phyloP scores from a whole-genome alignment of 192 early-diverging fungal genomes.

The Radiomyces spectabilis region DNA sequence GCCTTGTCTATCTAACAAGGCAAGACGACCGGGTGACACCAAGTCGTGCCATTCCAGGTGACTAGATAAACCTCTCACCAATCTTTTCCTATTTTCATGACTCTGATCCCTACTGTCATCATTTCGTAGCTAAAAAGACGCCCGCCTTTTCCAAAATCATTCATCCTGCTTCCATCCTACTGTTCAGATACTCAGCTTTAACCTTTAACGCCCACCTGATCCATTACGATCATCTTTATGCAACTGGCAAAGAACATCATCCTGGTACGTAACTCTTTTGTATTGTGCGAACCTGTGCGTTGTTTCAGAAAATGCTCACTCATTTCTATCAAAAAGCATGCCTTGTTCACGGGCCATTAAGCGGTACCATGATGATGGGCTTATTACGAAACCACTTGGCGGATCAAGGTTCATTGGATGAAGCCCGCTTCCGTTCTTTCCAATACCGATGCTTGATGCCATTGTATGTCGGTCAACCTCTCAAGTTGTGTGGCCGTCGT shows the following conservation, averaged over 20 bases:
- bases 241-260: slow-evolving; percentile 58
- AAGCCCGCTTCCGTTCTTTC: slow-evolving; percentile 47
- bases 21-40: not conserved
- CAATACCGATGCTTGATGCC: slow-evolving; percentile 66
- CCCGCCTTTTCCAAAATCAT: slow-evolving; percentile 56
- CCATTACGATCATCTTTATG: slow-evolving; percentile 76
- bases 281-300: no score
- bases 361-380: slow-evolving; percentile 67
- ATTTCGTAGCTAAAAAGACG: slow-evolving; percentile 31
- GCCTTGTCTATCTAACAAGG: slow-evolving; percentile 57
- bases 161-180: slow-evolving; percentile 56
- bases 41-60: not conserved
- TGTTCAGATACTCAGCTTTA: slow-evolving; percentile 86
- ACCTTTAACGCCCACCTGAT: slow-evolving; percentile 88
- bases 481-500: slow-evolving; percentile 46
- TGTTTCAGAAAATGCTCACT: not conserved
- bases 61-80: not conserved
- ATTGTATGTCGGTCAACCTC: slow-evolving; percentile 46
- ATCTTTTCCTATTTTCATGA: not conserved
- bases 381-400: slow-evolving; percentile 43
- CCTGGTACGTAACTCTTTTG: slow-evolving; percentile 37
- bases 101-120: not conserved
- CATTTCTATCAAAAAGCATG: slow-evolving; percentile 31
- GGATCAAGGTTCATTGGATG: not conserved
- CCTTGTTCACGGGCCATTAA: slow-evolving; percentile 76